phyloP scores from a whole-genome alignment of 1,139 yeast genomes.

The Taphrina betulina region DNA sequence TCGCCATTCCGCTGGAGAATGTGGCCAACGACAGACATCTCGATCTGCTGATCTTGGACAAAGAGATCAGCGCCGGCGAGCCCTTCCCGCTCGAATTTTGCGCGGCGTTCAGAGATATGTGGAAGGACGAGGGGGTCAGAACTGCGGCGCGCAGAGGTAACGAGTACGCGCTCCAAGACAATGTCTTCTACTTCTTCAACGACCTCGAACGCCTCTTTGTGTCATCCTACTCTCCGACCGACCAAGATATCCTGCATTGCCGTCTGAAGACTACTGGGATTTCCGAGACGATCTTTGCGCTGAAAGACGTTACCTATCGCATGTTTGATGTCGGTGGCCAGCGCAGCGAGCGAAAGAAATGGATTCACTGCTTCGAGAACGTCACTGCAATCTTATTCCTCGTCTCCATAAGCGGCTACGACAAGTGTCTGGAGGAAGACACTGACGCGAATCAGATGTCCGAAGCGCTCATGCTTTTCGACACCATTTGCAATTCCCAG shows the following conservation, averaged over 20 bases:
- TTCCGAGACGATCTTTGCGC: constrained; percentile 76
- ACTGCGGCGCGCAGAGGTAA: constrained; percentile 63
- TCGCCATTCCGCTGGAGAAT: constrained; percentile 35
- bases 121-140: constrained; percentile 61
- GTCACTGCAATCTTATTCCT: constrained; percentile 87
- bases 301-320: constrained; percentile 54
- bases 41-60: constrained; percentile 37
- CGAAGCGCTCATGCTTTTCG: constrained; percentile 82
- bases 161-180: constrained; percentile 80
- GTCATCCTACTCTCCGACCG: constrained; percentile 66
- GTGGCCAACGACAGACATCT: constrained; percentile 31
- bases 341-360: constrained; percentile 85
- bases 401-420: constrained; percentile 89
- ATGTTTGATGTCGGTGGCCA: constrained; percentile 98
- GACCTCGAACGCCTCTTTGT: constrained; percentile 48
- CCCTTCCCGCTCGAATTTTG: constrained; percentile 38
- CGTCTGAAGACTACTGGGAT: constrained; percentile 95
- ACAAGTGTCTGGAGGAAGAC: constrained; percentile 88
- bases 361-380: constrained; percentile 95
- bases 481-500: constrained; percentile 75
- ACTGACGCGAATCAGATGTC: constrained; percentile 85
- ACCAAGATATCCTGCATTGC: constrained; percentile 82
- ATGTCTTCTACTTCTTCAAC: constrained; percentile 59
- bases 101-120: constrained; percentile 46
- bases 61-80: constrained; percentile 36